phyloP scores from a whole-genome alignment of 2,329 filamentous ascomycete genomes.

The Fusarium decemcellulare region DNA sequence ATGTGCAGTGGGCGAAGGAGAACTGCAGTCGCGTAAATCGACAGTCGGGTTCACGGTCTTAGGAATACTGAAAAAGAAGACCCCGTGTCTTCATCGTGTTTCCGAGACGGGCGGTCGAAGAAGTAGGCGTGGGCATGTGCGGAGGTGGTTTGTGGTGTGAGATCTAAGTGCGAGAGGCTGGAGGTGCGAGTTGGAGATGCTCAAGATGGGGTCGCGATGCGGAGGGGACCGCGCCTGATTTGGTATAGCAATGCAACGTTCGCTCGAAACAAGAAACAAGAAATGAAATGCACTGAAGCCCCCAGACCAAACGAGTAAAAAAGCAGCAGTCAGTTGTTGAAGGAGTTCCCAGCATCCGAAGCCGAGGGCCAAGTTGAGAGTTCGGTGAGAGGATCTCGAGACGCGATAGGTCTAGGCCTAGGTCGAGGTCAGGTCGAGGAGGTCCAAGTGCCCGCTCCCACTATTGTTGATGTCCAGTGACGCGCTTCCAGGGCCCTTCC shows the following conservation, averaged over 20 bases:
- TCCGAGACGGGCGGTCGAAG: neutral
- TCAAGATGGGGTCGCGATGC: slow-evolving; percentile 36
- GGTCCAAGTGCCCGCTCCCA: slow-evolving; percentile 14
- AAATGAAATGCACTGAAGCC: neutral
- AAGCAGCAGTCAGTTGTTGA: no score
- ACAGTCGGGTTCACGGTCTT: slow-evolving; percentile 29
- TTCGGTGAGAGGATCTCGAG: slow-evolving; percentile 8
- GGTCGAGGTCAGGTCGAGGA: neutral
- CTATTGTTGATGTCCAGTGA: slow-evolving; percentile 23
- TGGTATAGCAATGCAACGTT: neutral
- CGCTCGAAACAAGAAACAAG: slow-evolving; percentile 3
- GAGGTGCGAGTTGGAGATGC: slow-evolving; percentile 29
- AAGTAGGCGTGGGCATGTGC: neutral
- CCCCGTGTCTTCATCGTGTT: slow-evolving; percentile 39
- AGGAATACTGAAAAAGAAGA: slow-evolving; percentile 12
- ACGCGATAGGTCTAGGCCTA: slow-evolving; percentile 20
- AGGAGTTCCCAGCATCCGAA: no score
- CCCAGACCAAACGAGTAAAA: no score
- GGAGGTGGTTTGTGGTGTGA: slow-evolving; percentile 31
- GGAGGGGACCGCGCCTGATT: slow-evolving; percentile 19
- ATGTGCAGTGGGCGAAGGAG: slow-evolving; percentile 24
- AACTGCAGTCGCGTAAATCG: slow-evolving; percentile 38
- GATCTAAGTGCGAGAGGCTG: slow-evolving; percentile 37
- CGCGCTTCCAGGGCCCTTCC: slow-evolving; percentile 30
- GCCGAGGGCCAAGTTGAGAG: neutral